Evolutionary conservation across 2,329 filamentous ascomycete species (phyloP).

Genomic region (Pseudogymnoascus sp.): DNA sequence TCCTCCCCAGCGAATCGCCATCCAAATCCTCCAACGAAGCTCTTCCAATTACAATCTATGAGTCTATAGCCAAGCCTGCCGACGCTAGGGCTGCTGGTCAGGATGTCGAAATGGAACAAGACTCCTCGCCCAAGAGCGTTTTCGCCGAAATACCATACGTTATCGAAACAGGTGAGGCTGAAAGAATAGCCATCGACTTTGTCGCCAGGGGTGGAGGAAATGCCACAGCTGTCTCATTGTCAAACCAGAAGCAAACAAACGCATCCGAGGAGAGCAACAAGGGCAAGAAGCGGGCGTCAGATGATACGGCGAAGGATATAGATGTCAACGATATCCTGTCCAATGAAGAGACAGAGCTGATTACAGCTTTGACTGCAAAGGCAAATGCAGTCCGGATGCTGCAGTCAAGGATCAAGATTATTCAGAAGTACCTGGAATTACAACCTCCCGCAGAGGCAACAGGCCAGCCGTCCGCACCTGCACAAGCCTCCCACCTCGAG

Average conservation of each 20-base stretch:
- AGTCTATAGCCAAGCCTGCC: constrained; percentile 72
- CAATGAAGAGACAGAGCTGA: constrained; percentile 53
- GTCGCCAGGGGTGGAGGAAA: constrained; percentile 79
- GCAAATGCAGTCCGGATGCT: constrained; percentile 93
- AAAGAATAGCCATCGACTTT: constrained; percentile 96
- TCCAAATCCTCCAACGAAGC: constrained; percentile 61
- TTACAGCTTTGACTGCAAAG: constrained; percentile 70
- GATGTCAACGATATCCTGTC: constrained; percentile 49
- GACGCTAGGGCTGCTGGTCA: constrained; percentile 48
- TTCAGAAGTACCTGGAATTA: constrained; percentile 68
- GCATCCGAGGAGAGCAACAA: constrained; percentile 29
- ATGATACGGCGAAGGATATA: constrained; percentile 31
- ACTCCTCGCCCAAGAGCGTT: constrained; percentile 47
- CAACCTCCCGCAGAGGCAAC: constrained; percentile 44
- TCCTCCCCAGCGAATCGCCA: constrained; percentile 61
- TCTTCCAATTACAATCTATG: constrained; percentile 85
- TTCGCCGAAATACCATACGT: constrained; percentile 82
- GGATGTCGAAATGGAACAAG: constrained; percentile 67
- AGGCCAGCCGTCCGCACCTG: not conserved
- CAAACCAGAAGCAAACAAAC: constrained; percentile 22
- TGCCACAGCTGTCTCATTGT: constrained; percentile 52
- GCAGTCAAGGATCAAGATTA: constrained; percentile 64
- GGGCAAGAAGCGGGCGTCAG: constrained; percentile 27
- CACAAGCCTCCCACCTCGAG: constrained; percentile 45
- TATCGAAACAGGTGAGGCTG: constrained; percentile 88